These are phyloP conservation scores for Coemansia reversa DNA, from an alignment of 192 early-diverging fungal species.

Conservation along the genomic window DNA sequence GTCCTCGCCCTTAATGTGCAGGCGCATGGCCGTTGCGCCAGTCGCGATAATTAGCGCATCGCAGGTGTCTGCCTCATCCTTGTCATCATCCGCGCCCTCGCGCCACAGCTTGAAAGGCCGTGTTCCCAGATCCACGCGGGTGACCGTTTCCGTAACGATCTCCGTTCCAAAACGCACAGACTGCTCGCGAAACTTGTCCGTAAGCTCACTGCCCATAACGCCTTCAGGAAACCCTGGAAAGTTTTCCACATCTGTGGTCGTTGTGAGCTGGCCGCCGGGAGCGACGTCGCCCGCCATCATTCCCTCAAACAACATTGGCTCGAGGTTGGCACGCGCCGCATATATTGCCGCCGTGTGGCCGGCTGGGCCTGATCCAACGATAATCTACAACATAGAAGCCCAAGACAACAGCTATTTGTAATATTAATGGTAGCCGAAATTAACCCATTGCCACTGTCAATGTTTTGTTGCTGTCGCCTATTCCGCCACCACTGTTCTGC, in stretches of 20 bases:
- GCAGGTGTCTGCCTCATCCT: slow-evolving; percentile 70
- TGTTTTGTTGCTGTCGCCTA: background rate
- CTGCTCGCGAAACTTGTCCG: slow-evolving; percentile 83
- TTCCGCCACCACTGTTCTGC: background rate
- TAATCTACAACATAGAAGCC: slow-evolving; percentile 34
- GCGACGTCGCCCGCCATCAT: slow-evolving; percentile 88
- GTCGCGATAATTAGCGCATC: slow-evolving; percentile 91
- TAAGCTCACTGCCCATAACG: slow-evolving; percentile 82
- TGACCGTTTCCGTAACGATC: slow-evolving; percentile 89
- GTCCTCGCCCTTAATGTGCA: slow-evolving; percentile 87
- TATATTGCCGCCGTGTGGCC: slow-evolving; percentile 98
- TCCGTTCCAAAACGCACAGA: slow-evolving; percentile 83
- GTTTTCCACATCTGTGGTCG: slow-evolving; percentile 96
- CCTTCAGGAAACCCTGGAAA: slow-evolving; percentile 95
- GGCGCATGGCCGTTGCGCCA: slow-evolving; percentile 97
- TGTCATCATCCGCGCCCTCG: slow-evolving; percentile 70
- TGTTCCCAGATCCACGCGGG: slow-evolving; percentile 74
- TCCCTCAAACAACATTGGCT: slow-evolving; percentile 94
- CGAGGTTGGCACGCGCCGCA: slow-evolving; percentile 88
- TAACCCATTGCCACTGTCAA: background rate
- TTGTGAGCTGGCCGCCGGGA: slow-evolving; percentile 84
- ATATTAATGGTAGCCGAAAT: background rate
- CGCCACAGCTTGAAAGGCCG: slow-evolving; percentile 87
- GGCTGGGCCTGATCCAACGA: slow-evolving; percentile 93
- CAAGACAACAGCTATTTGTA: background rate